These are phyloP conservation scores for Dendrocalamus latiflorus DNA, from an alignment of 202 grass and related monocot genomes.

Conservation along the genomic window DNA sequence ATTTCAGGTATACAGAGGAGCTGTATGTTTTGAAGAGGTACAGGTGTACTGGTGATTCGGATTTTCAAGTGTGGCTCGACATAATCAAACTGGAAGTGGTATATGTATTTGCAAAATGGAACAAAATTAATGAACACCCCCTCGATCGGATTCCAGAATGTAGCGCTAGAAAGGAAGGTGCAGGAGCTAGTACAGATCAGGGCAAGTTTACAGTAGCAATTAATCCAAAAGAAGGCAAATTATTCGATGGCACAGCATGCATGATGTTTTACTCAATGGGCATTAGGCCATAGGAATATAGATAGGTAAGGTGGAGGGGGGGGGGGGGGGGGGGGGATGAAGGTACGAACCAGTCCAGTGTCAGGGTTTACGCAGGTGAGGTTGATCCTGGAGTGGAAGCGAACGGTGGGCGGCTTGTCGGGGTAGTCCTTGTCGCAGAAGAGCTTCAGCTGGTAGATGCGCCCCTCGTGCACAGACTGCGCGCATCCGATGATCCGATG, in stretches of 20 bases:
- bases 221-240: background rate
- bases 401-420: slow-evolving; percentile 40
- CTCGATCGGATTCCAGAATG: background rate
- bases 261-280: background rate
- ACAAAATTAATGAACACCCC: background rate
- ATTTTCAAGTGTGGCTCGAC: background rate
- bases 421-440: slow-evolving; percentile 50
- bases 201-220: background rate
- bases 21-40: background rate
- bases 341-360: slow-evolving; percentile 9
- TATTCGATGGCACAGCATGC: background rate
- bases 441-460: slow-evolving; percentile 50
- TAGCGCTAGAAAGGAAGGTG: background rate
- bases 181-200: background rate
- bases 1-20: no score
- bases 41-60: background rate
- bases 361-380: slow-evolving; percentile 39
- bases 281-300: background rate
- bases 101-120: background rate
- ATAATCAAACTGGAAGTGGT: background rate
- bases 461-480: slow-evolving; percentile 40
- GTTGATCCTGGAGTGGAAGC: slow-evolving; percentile 43
- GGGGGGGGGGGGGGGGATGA: background rate
- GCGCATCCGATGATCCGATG: no score
- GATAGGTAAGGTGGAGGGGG: background rate